Evolutionary conservation across 805 yeast genomes (phyloP), one percentile per base, ranked within the genome.

Genomic region (Yamadazyma insecticola): DNA sequence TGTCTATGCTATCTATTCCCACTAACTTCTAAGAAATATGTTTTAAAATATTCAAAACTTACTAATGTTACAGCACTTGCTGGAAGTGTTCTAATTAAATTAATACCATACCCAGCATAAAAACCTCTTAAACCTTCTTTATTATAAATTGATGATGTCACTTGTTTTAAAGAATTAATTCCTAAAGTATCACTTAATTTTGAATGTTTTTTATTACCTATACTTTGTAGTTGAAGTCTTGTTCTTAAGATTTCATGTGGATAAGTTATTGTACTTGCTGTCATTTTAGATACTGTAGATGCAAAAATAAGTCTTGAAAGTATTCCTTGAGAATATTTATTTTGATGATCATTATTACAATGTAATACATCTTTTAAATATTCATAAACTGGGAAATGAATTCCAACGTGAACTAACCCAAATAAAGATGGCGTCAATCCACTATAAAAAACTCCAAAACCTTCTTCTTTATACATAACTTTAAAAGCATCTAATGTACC

Each of bases 191-290:
- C n/a, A n/a, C 33, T 33, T 20, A 29, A 15, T 21, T 22, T 24
- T 15, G 7, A 13, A 8, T 21, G 5, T 19, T 25, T 31, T 29
- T 55, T 47, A 17, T 36, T 45, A 18, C 28, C 53, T 44, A 39
- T 44, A 29, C 63, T 53, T 30, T 70, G 70, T 52, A 84, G 74
- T 60, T 90, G 98, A 74, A 88, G 73, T 47, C 97, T 71, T 9
- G 97, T 89, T 46, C 98, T 72, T 29, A 92, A 66, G 19, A 90
- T 89, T 55, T 90, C 98, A 60, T 90, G 98, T 2, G 98, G 97
- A 52, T 90, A 90, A 0, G 97, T 90, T 32, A 86, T 67, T 1
- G 86, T 69, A 28, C 92, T 80, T 3, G 97, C 97, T 30, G 81
- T 67, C 82, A 89, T 83, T 55, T 90, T 90, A 4, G 96, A 82